Base-by-base conservation (phyloP, 179 eudicot species). In the Corrigiola litoralis region DNA sequence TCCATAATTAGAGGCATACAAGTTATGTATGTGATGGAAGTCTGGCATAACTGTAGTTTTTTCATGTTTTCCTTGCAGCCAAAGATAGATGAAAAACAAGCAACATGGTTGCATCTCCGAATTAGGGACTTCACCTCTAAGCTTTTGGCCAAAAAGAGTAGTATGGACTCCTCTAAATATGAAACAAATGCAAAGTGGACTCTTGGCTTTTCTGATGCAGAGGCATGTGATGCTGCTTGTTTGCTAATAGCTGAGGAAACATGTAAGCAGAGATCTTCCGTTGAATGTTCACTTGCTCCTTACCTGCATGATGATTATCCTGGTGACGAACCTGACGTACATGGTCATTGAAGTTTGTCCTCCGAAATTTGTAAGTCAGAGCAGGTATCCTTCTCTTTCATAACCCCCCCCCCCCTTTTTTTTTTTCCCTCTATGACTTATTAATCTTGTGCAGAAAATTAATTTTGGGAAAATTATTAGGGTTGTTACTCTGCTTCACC, bases 71-170 rank as follows among this genome's bases (percentile, higher is more conserved):
- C 5, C 40, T 73, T 8, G 24, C 32, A 82, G 87, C 87, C 84
- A 32, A 70, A 63, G 63, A 65, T 65, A 36, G 80, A 80, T 45
- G 84, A 82, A 49, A 58, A 50, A 42, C 83, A 71, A 44, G 60
- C 71, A 13, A 71, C 81, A 29, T 82, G 86, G 86, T 63, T 82
- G 68, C 84, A 77, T 65, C 80, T 82, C 28, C 76, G 44, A 23
- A 61, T 80, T 40, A 77, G 81, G 72, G 81, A 77, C 53, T 69
- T 55, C 37, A 69, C 28, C 40, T 78, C 81, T 37, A 60, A 47
- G 54, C 54, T 46, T 51, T 64, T n/a, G 29, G 55, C 60, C 12
- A 71, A 63, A 63, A 67, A 41, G 21, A 52, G 66, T 53, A 25
- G 36, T 5, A 28, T 27, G 23, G 67, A 67, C 41, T 46, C 72